A percentile compares a stretch with the other conserved stretches of the same genome.
Evolutionary conservation across 2,329 filamentous ascomycete genomes (phyloP).

Genomic region (Aspergillus sp.): DNA sequence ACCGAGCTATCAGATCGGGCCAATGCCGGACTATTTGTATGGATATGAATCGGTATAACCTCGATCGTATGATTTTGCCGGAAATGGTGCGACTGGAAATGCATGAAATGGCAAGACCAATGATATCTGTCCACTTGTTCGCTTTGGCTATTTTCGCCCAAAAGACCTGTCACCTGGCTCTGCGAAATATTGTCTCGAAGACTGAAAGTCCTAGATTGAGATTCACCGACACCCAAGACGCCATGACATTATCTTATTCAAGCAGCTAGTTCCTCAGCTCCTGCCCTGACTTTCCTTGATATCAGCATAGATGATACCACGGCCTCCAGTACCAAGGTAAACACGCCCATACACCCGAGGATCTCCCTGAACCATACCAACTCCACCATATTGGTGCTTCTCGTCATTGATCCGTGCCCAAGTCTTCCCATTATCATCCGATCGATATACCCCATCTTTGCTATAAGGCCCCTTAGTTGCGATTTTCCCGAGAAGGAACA

Average conservation of each 20-base stretch:
- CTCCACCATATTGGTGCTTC: slow-evolving; percentile 13
- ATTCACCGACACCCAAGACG: background rate
- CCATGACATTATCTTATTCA: background rate
- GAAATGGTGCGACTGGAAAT: background rate
- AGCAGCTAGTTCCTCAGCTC: background rate
- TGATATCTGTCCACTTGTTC: background rate
- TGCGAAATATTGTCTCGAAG: background rate
- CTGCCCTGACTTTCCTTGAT: background rate
- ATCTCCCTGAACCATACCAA: slow-evolving; percentile 15
- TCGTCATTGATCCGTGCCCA: slow-evolving; percentile 18
- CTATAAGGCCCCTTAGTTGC: background rate
- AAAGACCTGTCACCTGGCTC: background rate
- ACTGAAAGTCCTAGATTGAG: background rate
- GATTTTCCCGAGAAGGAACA: slow-evolving; percentile 7
- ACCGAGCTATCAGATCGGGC: background rate
- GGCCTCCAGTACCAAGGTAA: slow-evolving; percentile 16
- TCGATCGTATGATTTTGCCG: background rate
- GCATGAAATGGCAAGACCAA: background rate
- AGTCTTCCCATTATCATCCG: slow-evolving; percentile 12
- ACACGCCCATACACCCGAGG: slow-evolving; percentile 17
- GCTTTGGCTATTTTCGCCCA: background rate
- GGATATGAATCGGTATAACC: background rate
- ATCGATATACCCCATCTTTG: slow-evolving; percentile 14
- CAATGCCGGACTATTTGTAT: background rate
- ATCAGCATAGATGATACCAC: slow-evolving; percentile 14